These are phyloP conservation scores for Citrus trifoliata DNA, from an alignment of 345 rosid genomes.

Conservation along the genomic window DNA sequence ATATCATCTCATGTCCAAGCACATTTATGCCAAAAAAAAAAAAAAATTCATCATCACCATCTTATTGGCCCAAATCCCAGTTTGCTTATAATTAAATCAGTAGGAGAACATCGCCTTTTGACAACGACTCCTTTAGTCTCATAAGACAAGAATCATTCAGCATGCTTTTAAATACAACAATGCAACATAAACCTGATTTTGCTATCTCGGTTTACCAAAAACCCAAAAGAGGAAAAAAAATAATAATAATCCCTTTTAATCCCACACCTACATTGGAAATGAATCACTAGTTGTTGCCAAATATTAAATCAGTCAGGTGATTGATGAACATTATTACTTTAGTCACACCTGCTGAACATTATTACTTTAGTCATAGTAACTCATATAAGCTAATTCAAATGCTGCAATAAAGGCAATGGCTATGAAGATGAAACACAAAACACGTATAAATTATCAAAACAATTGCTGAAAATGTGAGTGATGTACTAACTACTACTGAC, in stretches of 20 bases:
- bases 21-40: not conserved
- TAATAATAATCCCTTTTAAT: not conserved
- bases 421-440: not conserved
- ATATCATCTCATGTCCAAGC: not conserved
- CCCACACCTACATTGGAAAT: not conserved
- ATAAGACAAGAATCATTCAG: not conserved
- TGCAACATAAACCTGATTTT: not conserved
- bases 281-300: not conserved
- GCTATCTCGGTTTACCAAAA: not conserved
- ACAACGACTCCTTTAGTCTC: not conserved
- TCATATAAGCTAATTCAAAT: too few relatives aligned
- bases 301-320: too few relatives aligned
- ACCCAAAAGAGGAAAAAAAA: not conserved
- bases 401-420: not conserved
- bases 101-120: not conserved
- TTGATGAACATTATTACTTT: too few relatives aligned
- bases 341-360: too few relatives aligned
- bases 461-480: not conserved
- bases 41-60: not conserved
- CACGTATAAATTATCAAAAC: not conserved
- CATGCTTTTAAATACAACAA: not conserved
- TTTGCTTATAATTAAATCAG: not conserved
- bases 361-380: too few relatives aligned
- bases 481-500: slow-evolving; percentile 17
- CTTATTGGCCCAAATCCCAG: not conserved